Conservation (phyloP, 1,139 yeast species). For the Geotrichum klebahnii region DNA sequence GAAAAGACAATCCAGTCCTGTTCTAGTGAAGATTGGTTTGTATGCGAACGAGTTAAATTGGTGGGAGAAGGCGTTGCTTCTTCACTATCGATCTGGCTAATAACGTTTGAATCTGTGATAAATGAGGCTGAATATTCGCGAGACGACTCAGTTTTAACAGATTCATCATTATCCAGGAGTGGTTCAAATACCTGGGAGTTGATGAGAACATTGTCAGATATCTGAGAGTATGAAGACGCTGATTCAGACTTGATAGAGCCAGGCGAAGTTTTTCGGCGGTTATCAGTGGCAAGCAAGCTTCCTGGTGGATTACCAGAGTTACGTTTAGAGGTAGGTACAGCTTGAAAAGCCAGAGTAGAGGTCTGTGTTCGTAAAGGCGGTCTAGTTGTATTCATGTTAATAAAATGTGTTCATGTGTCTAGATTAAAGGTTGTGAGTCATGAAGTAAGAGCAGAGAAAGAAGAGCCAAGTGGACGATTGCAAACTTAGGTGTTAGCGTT, state of each 20-base stretch:
- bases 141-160: neutral
- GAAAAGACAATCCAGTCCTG: conserved; percentile 16
- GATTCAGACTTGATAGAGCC: neutral
- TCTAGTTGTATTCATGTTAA: conserved; percentile 12
- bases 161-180: neutral
- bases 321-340: neutral
- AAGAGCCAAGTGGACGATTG: too few species aligned
- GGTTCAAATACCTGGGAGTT: conserved; percentile 13
- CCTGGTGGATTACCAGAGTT: neutral
- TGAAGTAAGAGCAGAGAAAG: too few species aligned
- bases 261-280: neutral
- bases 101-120: conserved; percentile 2
- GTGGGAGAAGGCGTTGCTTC: neutral
- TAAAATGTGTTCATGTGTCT: too few species aligned
- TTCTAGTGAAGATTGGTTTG: conserved; percentile 11
- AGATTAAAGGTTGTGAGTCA: too few species aligned
- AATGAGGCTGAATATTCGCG: neutral
- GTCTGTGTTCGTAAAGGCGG: conserved; percentile 1
- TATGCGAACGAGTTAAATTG: neutral
- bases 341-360: neutral
- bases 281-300: neutral
- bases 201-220: conserved; percentile 14
- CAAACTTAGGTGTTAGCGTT: too few species aligned
- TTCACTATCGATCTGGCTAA: conserved; percentile 6
- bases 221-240: neutral